These are phyloP conservation scores for Ilyonectria robusta DNA, from an alignment of 2,329 filamentous ascomycete species.

Conservation along the genomic window DNA sequence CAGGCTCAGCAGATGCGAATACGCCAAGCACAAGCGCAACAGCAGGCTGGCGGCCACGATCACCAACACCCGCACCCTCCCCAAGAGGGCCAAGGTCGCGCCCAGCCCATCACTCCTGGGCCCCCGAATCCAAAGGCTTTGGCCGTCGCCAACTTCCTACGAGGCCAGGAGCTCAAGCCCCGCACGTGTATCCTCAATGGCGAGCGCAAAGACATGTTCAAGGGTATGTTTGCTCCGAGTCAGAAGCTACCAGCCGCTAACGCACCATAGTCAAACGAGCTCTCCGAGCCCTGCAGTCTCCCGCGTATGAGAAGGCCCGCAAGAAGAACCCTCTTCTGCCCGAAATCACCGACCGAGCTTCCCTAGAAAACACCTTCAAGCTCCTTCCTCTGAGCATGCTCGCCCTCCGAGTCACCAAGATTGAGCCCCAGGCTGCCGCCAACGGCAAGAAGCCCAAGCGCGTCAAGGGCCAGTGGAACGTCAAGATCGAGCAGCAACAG, in stretches of 20 bases:
- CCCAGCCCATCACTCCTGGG: conserved; percentile 79
- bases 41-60: conserved; percentile 56
- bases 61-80: conserved; percentile 52
- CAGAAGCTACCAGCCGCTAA: conserved; percentile 19
- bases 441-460: conserved; percentile 83
- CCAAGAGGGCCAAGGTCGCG: conserved; percentile 61
- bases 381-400: conserved; percentile 94
- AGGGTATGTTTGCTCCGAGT: conserved; percentile 70
- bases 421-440: conserved; percentile 75
- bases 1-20: conserved; percentile 66
- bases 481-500: conserved; percentile 96
- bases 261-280: conserved; percentile 86
- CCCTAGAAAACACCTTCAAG: conserved; percentile 95
- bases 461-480: conserved; percentile 95
- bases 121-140: conserved; percentile 91
- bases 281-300: conserved; percentile 88
- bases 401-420: conserved; percentile 88
- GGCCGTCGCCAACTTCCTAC: conserved; percentile 90
- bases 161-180: conserved; percentile 86
- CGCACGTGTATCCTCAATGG: conserved; percentile 95
- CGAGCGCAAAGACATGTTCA: conserved; percentile 98
- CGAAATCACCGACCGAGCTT: conserved; percentile 87
- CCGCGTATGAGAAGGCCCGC: conserved; percentile 89
- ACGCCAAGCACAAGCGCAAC: conserved; percentile 59
- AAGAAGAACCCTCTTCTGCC: conserved; percentile 93